Evolutionary conservation across 352 stramenopile species (phyloP).

Genomic region (Paralagenidium karlingii): DNA sequence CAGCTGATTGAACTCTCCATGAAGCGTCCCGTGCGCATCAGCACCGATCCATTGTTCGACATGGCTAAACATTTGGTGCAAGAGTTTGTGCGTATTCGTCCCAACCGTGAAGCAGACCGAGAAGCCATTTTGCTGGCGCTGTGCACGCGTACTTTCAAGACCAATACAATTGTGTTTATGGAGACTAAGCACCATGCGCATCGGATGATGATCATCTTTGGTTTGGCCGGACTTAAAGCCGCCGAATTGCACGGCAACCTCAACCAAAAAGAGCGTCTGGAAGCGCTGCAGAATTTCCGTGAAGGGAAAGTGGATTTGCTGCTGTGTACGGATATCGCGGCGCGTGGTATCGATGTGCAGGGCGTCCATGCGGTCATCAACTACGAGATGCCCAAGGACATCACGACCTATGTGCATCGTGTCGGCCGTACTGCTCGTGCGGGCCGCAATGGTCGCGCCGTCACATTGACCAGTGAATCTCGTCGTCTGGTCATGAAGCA

Average conservation of each 20-base stretch:
- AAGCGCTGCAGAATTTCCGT: conserved; percentile 94
- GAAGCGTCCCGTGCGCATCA: conserved; percentile 93
- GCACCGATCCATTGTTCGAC: conserved; percentile 88
- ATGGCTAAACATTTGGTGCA: conserved; percentile 95
- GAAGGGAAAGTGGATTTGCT: conserved; percentile 93
- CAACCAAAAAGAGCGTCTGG: conserved; percentile 91
- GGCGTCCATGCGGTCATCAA: conserved; percentile 98
- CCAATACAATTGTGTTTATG: conserved; percentile 98
- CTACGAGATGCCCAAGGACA: conserved; percentile 98
- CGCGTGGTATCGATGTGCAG: conserved; percentile 96
- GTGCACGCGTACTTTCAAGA: conserved; percentile 91
- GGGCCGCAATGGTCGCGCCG: conserved; percentile 84
- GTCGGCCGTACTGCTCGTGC: conserved; percentile 97
- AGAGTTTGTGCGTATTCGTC: conserved; percentile 96
- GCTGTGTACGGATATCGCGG: conserved; percentile 97
- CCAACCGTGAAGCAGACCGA: conserved; percentile 83
- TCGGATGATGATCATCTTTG: conserved; percentile 94
- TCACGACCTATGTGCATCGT: conserved; percentile 98
- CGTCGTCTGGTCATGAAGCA: conserved; percentile 92
- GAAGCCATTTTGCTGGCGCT: conserved; percentile 94
- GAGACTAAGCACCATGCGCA: conserved; percentile 96
- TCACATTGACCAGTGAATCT: conserved; percentile 85
- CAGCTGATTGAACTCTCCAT: conserved; percentile 95
- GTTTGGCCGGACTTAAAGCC: conserved; percentile 91
- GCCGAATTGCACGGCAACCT: conserved; percentile 98